These are phyloP conservation scores for Venturia pyrina DNA, from an alignment of 2,329 filamentous ascomycete genomes.

Conservation along the genomic window DNA sequence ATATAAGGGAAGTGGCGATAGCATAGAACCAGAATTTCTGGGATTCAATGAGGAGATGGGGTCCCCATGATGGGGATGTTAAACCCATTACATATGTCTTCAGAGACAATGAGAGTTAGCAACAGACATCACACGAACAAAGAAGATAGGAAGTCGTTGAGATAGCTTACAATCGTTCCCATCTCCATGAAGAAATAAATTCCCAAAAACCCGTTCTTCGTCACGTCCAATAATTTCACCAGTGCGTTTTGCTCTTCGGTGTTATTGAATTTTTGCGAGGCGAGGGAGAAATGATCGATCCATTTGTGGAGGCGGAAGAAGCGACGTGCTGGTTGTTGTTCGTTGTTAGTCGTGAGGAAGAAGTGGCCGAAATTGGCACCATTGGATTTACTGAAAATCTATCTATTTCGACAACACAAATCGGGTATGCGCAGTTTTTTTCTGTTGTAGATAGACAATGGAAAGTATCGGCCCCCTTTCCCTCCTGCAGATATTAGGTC, in stretches of 20 bases:
- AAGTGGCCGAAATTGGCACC: no score
- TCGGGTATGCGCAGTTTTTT: no score
- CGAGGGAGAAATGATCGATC: constrained; percentile 5
- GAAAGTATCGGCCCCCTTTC: no score
- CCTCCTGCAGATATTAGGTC: no score
- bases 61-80: constrained; percentile 33
- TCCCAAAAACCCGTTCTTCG: constrained; percentile 2
- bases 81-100: constrained; percentile 40
- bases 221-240: not conserved
- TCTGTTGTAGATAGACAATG: no score
- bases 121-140: no score
- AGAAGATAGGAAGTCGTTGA: not conserved
- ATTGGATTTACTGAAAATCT: no score
- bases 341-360: no score
- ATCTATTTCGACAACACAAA: no score
- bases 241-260: not conserved
- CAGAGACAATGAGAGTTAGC: not conserved
- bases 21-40: constrained; percentile 63
- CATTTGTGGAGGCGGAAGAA: constrained; percentile 10
- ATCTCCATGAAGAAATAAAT: constrained; percentile 6
- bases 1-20: constrained; percentile 26
- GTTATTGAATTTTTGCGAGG: not conserved
- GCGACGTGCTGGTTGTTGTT: constrained; percentile 1
- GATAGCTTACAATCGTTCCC: not conserved
- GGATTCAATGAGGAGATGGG: constrained; percentile 45